Evolutionary conservation across 441 rosid species (phyloP), one percentile per base, ranked within the genome.

Genomic region (Brassica hybrid): DNA sequence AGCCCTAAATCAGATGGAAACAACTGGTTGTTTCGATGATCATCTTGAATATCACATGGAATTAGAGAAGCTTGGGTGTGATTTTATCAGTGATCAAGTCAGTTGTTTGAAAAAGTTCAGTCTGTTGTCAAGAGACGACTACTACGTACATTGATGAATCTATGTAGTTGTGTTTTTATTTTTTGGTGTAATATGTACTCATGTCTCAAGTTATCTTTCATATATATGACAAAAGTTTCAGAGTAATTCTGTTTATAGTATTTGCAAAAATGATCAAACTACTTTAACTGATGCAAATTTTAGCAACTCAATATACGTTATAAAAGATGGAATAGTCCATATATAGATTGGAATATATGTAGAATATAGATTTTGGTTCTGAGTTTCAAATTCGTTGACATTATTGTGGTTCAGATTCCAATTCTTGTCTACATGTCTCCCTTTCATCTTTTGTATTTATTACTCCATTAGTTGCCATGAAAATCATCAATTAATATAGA

Each of bases 1-100:
- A 64, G 63, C 76, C 14, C 2, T 50, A 52, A n/a, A 32, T 3
- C 70, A 63, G 45, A 19, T 73, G 50, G 64, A 64, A 19, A 30
- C 48, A 19, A 54, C 12, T 1, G 38, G 0, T 34, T 8, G 2
- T 19, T 50, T 52, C 6, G 11, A 32, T 6, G 5, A 64, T 2
- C 76, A 73, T 64, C 70, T 64, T 8, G 2, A 34, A 0, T 34
- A 64, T n/a, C 52, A 64, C 50, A 52, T 2, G 7, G 76, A 52
- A 2, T 8, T 73, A 5, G 25, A 52, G 34, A 50, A 52, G 25
- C 54, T 34, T 64, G 70, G 76, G 1, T 63, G 2, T 5, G 54
- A 56, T 7, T 62, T 72, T 14, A 72, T 72, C 9, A 17, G 14
- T 5, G 61, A 50, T 5, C 19, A 73, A 63, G 50, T 69, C 36